Base-by-base conservation (phyloP, 208 protist genomes). In the Leishmania gerbilli region DNA sequence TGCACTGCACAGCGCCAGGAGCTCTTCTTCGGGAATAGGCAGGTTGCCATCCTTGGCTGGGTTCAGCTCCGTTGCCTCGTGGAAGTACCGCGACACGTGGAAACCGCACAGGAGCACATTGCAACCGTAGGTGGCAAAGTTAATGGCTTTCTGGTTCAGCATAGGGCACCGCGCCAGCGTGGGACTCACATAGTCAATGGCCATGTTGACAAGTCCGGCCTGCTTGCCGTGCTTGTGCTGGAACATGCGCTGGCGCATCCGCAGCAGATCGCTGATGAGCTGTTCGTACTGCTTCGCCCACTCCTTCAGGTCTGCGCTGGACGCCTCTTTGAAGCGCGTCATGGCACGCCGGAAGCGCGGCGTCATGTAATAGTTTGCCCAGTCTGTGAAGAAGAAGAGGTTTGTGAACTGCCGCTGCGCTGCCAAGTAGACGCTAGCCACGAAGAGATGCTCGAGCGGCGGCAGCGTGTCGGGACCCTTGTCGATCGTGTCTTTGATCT, bases 31-130 rank as follows among this genome's bases (percentile, higher is more conserved):
- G 0, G 92, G 90, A 47, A 97, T 83, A 40, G 79, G 60, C 67
- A 96, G 71, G 67, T 88, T 88, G 53, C 92, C 92, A 83, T 96
- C 95, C 84, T 92, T 94, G 9, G 91, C 92, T 24, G 92, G 94
- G 79, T 97, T 97, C 76, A 97, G 79, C 79, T 97, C 94, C 68
- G 94, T 97, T 62, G 94, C 94, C 84, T 97, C 94, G 80, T 97
- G 94, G 56, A 97, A 97, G 87, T 97, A 97, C 47, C 94, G 92
- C 0, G 94, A 93, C 11, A 96, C 85, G 84, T 96, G 94, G 79
- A 97, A 97, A 71, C 94, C 94, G 71, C 89, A 92, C 62, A 95
- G 42, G 34, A 96, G 84, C 5, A 82, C 82, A 81, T 97, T 92
- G 83, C 87, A 94, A 58, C 94, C 91, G 79, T 95, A 89, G 17